A percentile compares a stretch with the other conserved stretches of the same genome.
Evolutionary conservation across 2,329 filamentous ascomycete genomes (phyloP).

Genomic region (Botrytis fragariae): DNA sequence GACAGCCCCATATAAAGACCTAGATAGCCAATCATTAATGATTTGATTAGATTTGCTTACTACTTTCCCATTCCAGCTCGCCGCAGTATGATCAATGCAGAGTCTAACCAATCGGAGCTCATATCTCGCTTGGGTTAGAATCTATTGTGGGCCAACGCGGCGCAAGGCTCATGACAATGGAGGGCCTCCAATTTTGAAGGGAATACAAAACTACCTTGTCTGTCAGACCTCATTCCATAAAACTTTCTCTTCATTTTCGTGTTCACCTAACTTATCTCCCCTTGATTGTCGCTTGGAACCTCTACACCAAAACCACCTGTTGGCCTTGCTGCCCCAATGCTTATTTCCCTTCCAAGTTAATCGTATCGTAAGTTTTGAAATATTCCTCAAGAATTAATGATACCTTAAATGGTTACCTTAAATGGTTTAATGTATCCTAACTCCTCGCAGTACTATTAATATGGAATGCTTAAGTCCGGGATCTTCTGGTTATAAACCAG

Average conservation of each 20-base stretch:
- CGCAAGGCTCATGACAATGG: neutral
- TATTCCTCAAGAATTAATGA: neutral
- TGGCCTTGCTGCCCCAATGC: neutral
- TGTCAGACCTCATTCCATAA: neutral
- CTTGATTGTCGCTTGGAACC: neutral
- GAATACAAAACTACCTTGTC: conserved; percentile 8
- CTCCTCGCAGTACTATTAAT: neutral
- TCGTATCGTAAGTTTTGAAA: neutral
- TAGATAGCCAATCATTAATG: neutral
- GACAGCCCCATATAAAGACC: neutral
- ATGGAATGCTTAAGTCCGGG: neutral
- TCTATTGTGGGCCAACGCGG: neutral
- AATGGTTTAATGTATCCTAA: neutral
- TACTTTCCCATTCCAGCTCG: neutral
- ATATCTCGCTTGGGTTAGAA: neutral
- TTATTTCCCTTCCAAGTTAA: neutral
- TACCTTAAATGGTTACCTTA: neutral
- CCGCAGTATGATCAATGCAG: neutral
- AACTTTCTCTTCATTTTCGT: neutral
- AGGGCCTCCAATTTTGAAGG: conserved; percentile 1
- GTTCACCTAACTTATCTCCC: neutral
- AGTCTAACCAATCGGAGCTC: neutral
- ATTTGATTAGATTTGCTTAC: neutral
- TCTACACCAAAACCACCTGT: neutral
- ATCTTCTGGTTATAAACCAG: neutral